Evolutionary conservation across 305 asterid genomes (phyloP).

Genomic region (Fraxinus xanthoxyloides): DNA sequence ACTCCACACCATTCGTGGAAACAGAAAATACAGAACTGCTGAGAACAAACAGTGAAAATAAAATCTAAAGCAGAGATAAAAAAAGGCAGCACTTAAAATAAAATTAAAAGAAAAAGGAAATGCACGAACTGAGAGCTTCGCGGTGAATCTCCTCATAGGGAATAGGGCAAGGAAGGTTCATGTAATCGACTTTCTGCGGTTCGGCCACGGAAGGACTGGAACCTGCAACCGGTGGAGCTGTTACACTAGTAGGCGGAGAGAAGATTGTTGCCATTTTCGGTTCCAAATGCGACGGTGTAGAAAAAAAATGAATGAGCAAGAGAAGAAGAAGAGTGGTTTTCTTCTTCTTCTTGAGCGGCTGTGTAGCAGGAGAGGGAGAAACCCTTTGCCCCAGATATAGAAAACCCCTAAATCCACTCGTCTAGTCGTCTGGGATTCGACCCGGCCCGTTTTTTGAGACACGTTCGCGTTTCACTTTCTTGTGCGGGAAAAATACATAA

Average conservation of each 20-base stretch:
- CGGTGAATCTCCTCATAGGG: conserved; percentile 97
- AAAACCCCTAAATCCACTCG: conserved; percentile 28
- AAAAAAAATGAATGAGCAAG: neutral
- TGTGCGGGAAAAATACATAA: neutral
- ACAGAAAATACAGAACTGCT: neutral
- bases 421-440: neutral
- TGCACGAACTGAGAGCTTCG: conserved; percentile 78
- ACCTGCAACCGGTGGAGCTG: conserved; percentile 35
- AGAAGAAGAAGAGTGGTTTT: conserved; percentile 7
- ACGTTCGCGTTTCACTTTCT: neutral
- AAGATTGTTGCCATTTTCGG: conserved; percentile 37
- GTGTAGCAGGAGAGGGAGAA: neutral
- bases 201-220: conserved; percentile 38
- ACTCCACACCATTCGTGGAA: neutral
- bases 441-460: conserved; percentile 25
- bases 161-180: conserved; percentile 85
- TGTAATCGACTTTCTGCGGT: conserved; percentile 60
- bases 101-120: neutral
- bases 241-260: conserved; percentile 29
- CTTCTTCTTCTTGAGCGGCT: conserved; percentile 30
- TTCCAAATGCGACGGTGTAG: too few relatives aligned
- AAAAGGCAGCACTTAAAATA: neutral
- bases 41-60: neutral
- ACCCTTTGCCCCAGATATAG: conserved; percentile 31
- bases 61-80: neutral